Conservation (phyloP, 805 yeast species). For the Kuraishia floccosa region DNA sequence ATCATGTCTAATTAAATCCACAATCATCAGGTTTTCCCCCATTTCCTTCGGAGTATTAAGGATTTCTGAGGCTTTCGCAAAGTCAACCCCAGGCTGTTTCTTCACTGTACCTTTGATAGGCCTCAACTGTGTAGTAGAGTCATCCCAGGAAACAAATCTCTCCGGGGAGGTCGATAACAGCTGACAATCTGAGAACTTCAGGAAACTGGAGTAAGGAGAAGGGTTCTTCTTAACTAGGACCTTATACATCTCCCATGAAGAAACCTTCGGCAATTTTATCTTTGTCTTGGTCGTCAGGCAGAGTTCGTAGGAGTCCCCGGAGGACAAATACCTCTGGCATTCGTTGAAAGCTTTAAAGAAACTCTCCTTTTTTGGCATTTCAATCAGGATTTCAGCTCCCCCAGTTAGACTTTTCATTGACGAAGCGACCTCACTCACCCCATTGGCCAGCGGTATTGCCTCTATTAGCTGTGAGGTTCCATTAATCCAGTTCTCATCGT, state of each 20-base stretch:
- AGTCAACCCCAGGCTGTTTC: conserved; percentile 42
- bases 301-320: conserved; percentile 90
- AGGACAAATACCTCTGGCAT: conserved; percentile 56
- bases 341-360: conserved; percentile 45
- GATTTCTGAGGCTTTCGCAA: conserved; percentile 48
- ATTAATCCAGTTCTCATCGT: conserved; percentile 27
- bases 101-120: conserved; percentile 96
- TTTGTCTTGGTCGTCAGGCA: conserved; percentile 76
- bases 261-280: conserved; percentile 36
- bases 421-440: neutral
- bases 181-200: conserved; percentile 53
- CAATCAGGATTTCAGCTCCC: conserved; percentile 15
- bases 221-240: conserved; percentile 67
- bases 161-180: conserved; percentile 91
- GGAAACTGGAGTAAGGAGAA: conserved; percentile 81
- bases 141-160: conserved; percentile 75
- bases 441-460: neutral
- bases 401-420: neutral
- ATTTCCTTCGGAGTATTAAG: conserved; percentile 81
- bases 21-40: conserved; percentile 96
- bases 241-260: conserved; percentile 76
- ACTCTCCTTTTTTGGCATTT: conserved; percentile 36
- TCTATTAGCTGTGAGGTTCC: conserved; percentile 3
- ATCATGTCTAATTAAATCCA: conserved; percentile 91
- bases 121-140: conserved; percentile 57